Percentiles rank a stretch among this genome's conserved stretches.
Conservation (phyloP, 1,139 yeast genomes). For the Pichia cactophila region DNA sequence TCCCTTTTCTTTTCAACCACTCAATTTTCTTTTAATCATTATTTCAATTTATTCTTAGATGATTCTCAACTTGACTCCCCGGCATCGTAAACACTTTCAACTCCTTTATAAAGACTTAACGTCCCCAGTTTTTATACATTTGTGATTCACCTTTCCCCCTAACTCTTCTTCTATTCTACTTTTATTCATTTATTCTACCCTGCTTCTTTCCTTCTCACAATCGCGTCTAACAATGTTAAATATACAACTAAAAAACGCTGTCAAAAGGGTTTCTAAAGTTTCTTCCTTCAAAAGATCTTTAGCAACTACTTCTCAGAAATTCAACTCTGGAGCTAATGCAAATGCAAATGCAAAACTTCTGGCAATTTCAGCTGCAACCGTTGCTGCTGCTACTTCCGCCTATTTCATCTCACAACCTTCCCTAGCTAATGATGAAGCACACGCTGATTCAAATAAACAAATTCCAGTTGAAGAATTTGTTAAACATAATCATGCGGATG, state of each 20-base stretch:
- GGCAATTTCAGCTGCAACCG: slow-evolving; percentile 7
- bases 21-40: not conserved
- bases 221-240: slow-evolving; percentile 8
- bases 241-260: slow-evolving; percentile 9
- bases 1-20: not conserved
- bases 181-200: not conserved
- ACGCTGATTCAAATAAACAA: slow-evolving; percentile 4
- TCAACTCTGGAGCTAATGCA: not conserved
- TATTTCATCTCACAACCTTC: slow-evolving; percentile 7
- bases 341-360: not conserved
- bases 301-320: not conserved
- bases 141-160: not conserved
- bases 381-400: slow-evolving; percentile 8
- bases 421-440: slow-evolving; percentile 14
- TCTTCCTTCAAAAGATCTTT: slow-evolving; percentile 5
- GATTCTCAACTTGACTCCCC: not conserved
- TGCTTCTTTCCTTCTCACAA: not conserved
- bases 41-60: not conserved
- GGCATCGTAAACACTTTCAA: not conserved
- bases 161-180: not conserved
- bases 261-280: slow-evolving; percentile 5
- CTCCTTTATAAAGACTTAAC: not conserved
- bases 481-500: slow-evolving; percentile 56
- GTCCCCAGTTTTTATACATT: not conserved
- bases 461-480: slow-evolving; percentile 44